Evolutionary conservation across 2,329 filamentous ascomycete species (phyloP), one percentile per base, ranked within the genome.

Genomic region (Aspergillus pseudotamarii): DNA sequence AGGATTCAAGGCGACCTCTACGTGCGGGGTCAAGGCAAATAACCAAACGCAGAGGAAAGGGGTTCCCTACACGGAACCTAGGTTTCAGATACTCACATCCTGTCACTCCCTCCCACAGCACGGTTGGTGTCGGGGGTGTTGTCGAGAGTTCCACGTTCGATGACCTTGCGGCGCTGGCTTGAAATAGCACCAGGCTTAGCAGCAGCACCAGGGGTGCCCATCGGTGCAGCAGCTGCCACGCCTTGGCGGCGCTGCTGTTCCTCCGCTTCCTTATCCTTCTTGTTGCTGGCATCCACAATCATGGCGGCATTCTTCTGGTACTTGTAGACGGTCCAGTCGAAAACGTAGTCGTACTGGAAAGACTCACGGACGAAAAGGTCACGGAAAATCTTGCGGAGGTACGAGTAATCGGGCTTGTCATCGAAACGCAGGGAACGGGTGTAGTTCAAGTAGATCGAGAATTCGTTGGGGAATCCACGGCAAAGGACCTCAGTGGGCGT

Each of bases 281-380:
- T 89, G 70, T 86, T 89, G 69, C 89, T 89, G 71, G 91, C 91
- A 80, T 94, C 90, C 71, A 92, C 92, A 79, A 96, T 96, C 75
- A 93, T 93, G 83, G 96, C 92, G 60, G 94, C 94, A 74, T 97
- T 98, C 90, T 97, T 97, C 88, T 97, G 94, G 86, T 98, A 97
- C 86, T 98, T 98, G 89, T 97, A 98, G 75, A 98, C 95, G 64
- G 95, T 99, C 95, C 95, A 99, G 84, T 99, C 95, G 75, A 99
- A 99, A 73, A 99, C 95, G 74, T 99, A 98, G 82, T 99, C 95
- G 81, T 99, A 98, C 84, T 99, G 95, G 89, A 98, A 99, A 61
- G 94, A 95, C 82, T 98, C 95, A 67, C 95, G 93, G 71, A 99
- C 95, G 76, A 99, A 99, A 64, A 99, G 89, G 78, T 99, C 95